Conservation (phyloP, 345 rosid genomes). For the Eucalyptus erythrocorys region DNA sequence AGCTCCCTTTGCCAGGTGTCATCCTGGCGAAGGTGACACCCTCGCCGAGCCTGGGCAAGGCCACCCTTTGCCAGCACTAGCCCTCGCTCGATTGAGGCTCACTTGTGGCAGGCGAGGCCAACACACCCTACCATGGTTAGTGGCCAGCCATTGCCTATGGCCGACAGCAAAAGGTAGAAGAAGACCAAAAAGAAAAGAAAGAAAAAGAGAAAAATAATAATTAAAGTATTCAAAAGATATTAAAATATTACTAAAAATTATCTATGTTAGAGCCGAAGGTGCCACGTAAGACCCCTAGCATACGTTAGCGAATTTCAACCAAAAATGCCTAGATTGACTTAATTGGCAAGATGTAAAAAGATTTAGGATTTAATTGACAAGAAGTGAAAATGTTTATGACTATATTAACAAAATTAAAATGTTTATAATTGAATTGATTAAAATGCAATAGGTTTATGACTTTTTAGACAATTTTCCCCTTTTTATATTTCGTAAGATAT, state of each 20-base stretch:
- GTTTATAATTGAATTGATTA: no score
- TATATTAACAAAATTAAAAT: rapidly evolving
- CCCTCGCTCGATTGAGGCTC: rapidly evolving
- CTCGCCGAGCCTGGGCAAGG: no score
- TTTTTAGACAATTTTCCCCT: no score
- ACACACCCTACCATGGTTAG: no score
- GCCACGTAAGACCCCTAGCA: rapidly evolving
- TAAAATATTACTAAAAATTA: no score
- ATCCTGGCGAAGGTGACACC: rapidly evolving
- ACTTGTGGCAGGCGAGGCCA: rapidly evolving
- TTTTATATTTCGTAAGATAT: no score
- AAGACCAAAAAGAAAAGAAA: no score
- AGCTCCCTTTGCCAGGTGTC: rapidly evolving
- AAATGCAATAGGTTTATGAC: rapidly evolving
- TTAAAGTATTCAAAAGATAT: no score
- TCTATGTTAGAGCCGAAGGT: rapidly evolving
- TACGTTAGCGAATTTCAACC: rapidly evolving
- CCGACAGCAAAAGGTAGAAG: rapidly evolving
- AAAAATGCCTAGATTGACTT: no score
- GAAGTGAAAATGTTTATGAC: rapidly evolving
- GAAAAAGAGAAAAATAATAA: no score
- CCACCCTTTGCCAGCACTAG: rapidly evolving
- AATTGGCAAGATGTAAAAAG: rapidly evolving
- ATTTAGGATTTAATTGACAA: no score
- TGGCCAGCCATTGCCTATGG: rapidly evolving